Evolutionary conservation across 2,329 filamentous ascomycete species (phyloP), one percentile per base, ranked within the genome.

Genomic region (Beauveria sp.): DNA sequence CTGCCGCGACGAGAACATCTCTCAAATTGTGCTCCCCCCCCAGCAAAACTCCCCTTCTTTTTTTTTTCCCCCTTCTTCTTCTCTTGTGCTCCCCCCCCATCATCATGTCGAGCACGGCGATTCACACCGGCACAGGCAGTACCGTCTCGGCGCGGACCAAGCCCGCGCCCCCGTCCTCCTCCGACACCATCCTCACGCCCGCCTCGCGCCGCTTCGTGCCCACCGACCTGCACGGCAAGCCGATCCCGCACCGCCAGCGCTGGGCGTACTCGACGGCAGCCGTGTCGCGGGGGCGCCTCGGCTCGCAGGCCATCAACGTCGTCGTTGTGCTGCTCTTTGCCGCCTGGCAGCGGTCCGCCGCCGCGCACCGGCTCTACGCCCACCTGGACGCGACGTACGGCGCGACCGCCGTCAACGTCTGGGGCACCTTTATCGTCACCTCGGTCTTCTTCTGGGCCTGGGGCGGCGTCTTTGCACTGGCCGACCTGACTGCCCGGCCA

Each of bases 401-500:
- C 8, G 66, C 68, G 3, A 62, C 66, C 42, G 60, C 61, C 38
- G 65, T 77, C 56, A 73, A 78, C 60, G 67, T 77, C 61, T 68
- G 67, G 58, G 76, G 75, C 28, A 72, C 72, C 4, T 65, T 73
- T 14, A 22, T 70, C 51, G 65, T 76, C 57, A 75, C 77, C 45
- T n/a, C 74, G 14, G 12, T 77, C 60, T 72, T 70, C 68, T 77
- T 76, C 67, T 78, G 75, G 76, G 38, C 72, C n/a, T 73, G 71
- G 4, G 73, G 71, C 14, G 67, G 66, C 26, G 52, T 73, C 51
- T 80, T 77, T 64, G 63, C 63, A 9, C 68, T 78, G 9, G 66
- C 66, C 3, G 69, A 81, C 18, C 74, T 78, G 58, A 61, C 65
- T 9, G 45, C 74, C 16, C 69, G 74, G 28, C 79, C 79, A 0